Evolutionary conservation across 169 alveolate genomes (phyloP).

Genomic region (Sarcocystis neurona): DNA sequence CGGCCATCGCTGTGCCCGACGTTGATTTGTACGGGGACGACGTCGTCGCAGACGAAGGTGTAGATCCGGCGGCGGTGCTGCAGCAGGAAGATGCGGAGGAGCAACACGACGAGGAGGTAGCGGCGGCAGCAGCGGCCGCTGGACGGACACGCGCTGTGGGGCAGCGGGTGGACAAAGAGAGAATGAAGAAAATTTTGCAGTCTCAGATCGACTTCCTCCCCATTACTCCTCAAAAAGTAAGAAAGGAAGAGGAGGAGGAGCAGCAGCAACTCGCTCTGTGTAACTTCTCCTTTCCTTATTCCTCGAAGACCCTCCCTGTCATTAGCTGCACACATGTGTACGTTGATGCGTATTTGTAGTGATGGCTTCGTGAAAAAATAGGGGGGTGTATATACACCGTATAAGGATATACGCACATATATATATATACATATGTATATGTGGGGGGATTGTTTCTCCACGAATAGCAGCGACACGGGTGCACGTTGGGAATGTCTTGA

Average conservation of each 20-base stretch:
- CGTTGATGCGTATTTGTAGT: not conserved
- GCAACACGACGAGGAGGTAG: not conserved
- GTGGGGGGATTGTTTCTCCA: not conserved
- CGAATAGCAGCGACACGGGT: too few species aligned
- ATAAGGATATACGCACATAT: not conserved
- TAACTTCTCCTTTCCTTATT: too few species aligned
- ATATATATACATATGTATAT: not conserved
- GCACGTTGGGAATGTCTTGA: too few species aligned
- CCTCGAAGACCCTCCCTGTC: too few species aligned
- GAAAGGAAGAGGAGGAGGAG: not conserved
- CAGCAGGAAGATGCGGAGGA: slow-evolving; percentile 37
- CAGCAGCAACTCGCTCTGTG: too few species aligned
- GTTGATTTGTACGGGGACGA: slow-evolving; percentile 57
- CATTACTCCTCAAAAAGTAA: slow-evolving; percentile 47
- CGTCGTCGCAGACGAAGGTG: slow-evolving; percentile 43
- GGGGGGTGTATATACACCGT: not conserved
- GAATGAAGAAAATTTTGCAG: slow-evolving; percentile 40
- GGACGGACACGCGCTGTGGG: slow-evolving; percentile 23
- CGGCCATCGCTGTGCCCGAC: slow-evolving; percentile 50
- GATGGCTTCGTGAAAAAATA: not conserved
- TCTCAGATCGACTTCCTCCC: slow-evolving; percentile 56
- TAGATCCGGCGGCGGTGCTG: slow-evolving; percentile 43
- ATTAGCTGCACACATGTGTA: not conserved
- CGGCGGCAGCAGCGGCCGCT: too few species aligned
- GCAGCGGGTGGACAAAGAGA: slow-evolving; percentile 42